Evolutionary conservation across 768 basidiomycete genomes (phyloP).

Genomic region (Chlorophyllum brunneum): DNA sequence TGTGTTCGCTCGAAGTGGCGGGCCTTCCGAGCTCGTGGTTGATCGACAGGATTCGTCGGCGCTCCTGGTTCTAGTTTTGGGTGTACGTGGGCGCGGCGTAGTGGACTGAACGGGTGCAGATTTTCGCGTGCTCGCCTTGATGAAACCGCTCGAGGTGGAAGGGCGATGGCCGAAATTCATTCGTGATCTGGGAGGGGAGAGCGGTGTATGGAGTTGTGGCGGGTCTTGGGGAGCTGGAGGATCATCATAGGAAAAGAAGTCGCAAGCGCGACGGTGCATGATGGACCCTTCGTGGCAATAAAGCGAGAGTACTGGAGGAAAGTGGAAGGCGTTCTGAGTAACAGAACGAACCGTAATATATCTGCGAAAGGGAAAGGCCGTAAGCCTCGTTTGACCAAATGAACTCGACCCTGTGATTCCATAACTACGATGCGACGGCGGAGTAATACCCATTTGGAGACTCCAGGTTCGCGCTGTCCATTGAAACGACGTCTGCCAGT

Average conservation of each 20-base stretch:
- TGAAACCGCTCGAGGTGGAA: not conserved
- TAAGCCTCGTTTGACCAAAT: not conserved
- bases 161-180: not conserved
- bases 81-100: not conserved
- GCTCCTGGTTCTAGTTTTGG: not conserved
- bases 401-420: slow-evolving; percentile 9
- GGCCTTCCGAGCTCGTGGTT: not conserved
- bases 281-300: not conserved
- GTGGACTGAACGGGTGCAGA: not conserved
- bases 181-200: slow-evolving; percentile 6
- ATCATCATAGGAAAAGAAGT: slow-evolving; percentile 4
- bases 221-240: slow-evolving; percentile 11
- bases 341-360: not conserved
- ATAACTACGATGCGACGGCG: not conserved
- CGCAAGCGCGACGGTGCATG: not conserved
- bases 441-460: not conserved
- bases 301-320: not conserved
- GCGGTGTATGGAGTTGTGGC: slow-evolving; percentile 1
- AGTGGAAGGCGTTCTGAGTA: not conserved
- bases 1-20: too few relatives aligned
- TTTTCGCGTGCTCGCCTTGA: not conserved
- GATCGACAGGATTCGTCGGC: not conserved
- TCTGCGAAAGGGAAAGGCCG: not conserved
- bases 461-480: not conserved
- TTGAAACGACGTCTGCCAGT: not conserved